Percentiles rank a stretch among this genome's conserved stretches.
phyloP scores from a whole-genome alignment of 2,329 filamentous ascomycete species.

The Hypoxylon sp. region DNA sequence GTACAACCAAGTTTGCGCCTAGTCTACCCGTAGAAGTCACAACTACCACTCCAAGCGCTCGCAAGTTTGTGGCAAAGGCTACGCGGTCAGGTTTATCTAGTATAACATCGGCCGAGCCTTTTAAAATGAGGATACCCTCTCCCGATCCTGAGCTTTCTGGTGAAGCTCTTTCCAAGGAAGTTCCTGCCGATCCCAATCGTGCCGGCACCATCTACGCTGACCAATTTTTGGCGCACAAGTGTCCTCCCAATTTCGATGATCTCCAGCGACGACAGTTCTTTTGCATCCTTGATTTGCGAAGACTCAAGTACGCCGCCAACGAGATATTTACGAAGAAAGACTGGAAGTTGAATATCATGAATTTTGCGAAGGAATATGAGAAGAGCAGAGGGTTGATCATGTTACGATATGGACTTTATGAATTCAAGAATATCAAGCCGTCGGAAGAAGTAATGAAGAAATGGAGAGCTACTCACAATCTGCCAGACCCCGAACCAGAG shows the following conservation, averaged over 20 bases:
- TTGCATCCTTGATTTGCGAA: constrained; percentile 68
- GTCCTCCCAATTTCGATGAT: constrained; percentile 65
- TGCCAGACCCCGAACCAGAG: constrained; percentile 59
- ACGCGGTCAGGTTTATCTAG: constrained; percentile 60
- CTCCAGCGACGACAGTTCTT: constrained; percentile 69
- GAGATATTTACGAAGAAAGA: constrained; percentile 69
- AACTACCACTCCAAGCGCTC: constrained; percentile 36
- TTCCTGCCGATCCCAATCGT: constrained; percentile 61
- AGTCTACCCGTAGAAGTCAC: constrained; percentile 41
- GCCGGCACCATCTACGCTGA: constrained; percentile 67
- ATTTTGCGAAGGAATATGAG: constrained; percentile 71
- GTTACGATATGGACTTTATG: constrained; percentile 68
- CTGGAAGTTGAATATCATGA: constrained; percentile 69
- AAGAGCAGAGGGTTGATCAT: constrained; percentile 70
- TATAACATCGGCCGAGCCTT: constrained; percentile 60
- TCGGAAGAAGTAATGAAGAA: constrained; percentile 65
- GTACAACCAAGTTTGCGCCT: constrained; percentile 43
- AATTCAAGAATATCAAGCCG: constrained; percentile 69
- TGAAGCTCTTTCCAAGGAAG: constrained; percentile 61
- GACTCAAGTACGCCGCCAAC: constrained; percentile 68
- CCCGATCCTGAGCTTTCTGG: constrained; percentile 65
- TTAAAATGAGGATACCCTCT: constrained; percentile 66
- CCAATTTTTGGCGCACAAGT: constrained; percentile 65
- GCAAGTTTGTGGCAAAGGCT: constrained; percentile 50
- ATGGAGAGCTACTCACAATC: constrained; percentile 65